Percentiles rank a stretch among this genome's conserved stretches.
These are phyloP conservation scores for Auriscalpium orientale DNA, from an alignment of 768 basidiomycete genomes.

Conservation along the genomic window DNA sequence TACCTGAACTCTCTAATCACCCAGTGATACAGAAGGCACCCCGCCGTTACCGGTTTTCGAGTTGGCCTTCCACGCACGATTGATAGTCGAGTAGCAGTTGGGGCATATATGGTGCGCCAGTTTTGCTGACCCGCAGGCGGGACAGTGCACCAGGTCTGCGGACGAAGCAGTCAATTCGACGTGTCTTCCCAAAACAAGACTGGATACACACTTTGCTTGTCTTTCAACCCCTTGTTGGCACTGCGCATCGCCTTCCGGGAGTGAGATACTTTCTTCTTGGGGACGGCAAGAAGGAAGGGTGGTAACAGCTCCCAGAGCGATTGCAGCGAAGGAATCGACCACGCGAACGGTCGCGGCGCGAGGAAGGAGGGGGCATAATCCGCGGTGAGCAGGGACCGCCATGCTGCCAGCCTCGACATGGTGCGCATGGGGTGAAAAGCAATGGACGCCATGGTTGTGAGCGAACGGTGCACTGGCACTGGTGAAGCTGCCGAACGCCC, in stretches of 20 bases:
- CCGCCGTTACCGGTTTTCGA: slow-evolving; percentile 2
- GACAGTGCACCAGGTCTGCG: slow-evolving; percentile 82
- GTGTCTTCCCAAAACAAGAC: background rate
- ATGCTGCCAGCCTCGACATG: slow-evolving; percentile 16
- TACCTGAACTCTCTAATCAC: background rate
- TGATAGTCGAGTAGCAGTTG: slow-evolving; percentile 68
- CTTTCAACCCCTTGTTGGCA: slow-evolving; percentile 91
- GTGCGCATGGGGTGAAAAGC: slow-evolving; percentile 26
- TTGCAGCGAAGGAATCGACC: slow-evolving; percentile 34
- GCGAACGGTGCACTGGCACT: slow-evolving; percentile 2
- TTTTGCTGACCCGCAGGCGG: slow-evolving; percentile 84
- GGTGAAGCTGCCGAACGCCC: too few species aligned
- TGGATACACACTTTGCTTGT: slow-evolving; percentile 69
- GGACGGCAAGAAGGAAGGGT: slow-evolving; percentile 83
- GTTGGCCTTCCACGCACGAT: slow-evolving; percentile 51
- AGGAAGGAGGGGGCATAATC: slow-evolving; percentile 17
- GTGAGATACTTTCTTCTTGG: slow-evolving; percentile 90
- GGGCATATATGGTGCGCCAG: slow-evolving; percentile 85
- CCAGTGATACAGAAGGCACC: background rate
- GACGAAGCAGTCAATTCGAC: background rate
- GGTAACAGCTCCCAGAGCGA: slow-evolving; percentile 72
- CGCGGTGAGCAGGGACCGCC: slow-evolving; percentile 17
- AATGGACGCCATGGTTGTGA: slow-evolving; percentile 33
- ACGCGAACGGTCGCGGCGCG: slow-evolving; percentile 24
- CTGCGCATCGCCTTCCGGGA: slow-evolving; percentile 92